A percentile compares a stretch with the other conserved stretches of the same genome.
Conservation (phyloP, 345 rosid species). For the Brassica nigra region DNA sequence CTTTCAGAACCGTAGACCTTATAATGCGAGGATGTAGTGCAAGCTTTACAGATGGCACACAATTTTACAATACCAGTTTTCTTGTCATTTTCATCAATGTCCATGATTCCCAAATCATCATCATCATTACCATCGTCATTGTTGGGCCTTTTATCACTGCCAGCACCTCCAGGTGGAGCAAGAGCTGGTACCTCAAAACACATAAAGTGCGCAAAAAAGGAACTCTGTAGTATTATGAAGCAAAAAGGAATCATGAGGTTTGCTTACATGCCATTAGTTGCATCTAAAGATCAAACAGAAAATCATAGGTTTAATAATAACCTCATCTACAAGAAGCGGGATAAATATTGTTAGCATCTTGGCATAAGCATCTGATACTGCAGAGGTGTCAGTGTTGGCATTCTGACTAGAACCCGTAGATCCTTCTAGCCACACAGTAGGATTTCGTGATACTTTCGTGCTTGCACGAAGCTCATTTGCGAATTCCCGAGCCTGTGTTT, state of each 20-base stretch:
- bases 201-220: conserved; percentile 99
- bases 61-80: conserved; percentile 60
- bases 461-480: conserved; percentile 99
- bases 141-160: conserved; percentile 60
- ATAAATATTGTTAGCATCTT: conserved; percentile 95
- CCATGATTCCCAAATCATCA: conserved; percentile 96
- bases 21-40: conserved; percentile 12
- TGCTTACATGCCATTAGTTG: conserved; percentile 14
- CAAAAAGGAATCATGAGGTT: conserved; percentile 24
- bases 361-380: conserved; percentile 95
- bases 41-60: conserved; percentile 18
- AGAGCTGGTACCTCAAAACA: conserved; percentile 99
- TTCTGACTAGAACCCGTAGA: conserved; percentile 77
- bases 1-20: conserved; percentile 23
- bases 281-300: conserved; percentile 14
- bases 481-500: conserved; percentile 88
- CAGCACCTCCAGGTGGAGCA: conserved; percentile 76
- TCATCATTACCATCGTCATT: conserved; percentile 63
- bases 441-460: conserved; percentile 92
- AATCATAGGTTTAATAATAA: conserved; percentile 36
- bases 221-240: conserved; percentile 71
- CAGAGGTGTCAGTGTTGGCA: conserved; percentile 72
- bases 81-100: conserved; percentile 78
- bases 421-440: conserved; percentile 96
- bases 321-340: conserved; percentile 99